Evolutionary conservation across 495 filamentous ascomycete genomes (phyloP), one percentile per base, ranked within the genome.

Genomic region (Schizothecium vesticola): DNA sequence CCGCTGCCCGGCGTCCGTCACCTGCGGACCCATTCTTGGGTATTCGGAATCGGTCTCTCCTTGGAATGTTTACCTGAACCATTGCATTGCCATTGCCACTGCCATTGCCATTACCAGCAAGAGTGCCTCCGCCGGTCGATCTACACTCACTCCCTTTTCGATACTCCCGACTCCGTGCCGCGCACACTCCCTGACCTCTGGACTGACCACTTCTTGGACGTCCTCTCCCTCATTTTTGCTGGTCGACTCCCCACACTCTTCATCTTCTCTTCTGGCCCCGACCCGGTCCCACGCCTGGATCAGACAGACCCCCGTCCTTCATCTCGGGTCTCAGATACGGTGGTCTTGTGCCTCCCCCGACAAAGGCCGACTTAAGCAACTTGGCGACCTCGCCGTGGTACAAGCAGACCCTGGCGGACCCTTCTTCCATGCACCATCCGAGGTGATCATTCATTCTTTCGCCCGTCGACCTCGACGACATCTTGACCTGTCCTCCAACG

Each of bases 31-130:
- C 65, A 29, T 66, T 66, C 57, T 66, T 66, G 65, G 64, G 28
- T 61, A n/a, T 31, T 43, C 65, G 65, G 65, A 66, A 66, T 66
- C 33, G 22, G 56, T 23, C 56, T 66, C 57, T 51, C 65, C 65
- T 66, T 59, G 65, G 65, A 36, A 66, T 66, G 65, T 60, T 66
- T 66, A 31, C 63, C 51, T 65, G 36, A 36, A 25, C 43, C 36
- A 56, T n/a, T n/a, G n/a, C 36, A 26, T 57, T 25, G 23, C 51
- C 56, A 19, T 31, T 36, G 43, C 51, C 63, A 55, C 5, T 36
- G 28, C 11, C 28, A 19, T 21, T 31, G 16, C 10, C n/a, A n/a
- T 36, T 51, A n/a, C 43, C 43, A 51, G 12, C 5, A 51, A 3
- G 36, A 51, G 36, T 51, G 36, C 36, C 36, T 19, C 36, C 43